Percentiles rank a stretch among this genome's conserved stretches.
These are phyloP conservation scores for Paralagenidium karlingii DNA, from an alignment of 352 stramenopile species.

Conservation along the genomic window DNA sequence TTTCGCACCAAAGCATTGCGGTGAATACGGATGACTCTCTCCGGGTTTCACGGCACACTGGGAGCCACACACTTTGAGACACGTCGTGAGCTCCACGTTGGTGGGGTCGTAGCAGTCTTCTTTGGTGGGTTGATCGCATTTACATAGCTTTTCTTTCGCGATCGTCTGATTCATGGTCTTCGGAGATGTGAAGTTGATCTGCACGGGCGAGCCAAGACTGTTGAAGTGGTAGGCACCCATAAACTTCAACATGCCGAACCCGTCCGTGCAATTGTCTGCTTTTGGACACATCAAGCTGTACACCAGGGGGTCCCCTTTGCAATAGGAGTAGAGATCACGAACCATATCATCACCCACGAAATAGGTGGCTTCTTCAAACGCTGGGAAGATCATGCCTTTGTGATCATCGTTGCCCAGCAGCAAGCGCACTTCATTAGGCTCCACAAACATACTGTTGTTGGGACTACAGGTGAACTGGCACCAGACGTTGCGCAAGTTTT, in stretches of 20 bases:
- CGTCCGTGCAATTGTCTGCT: conserved; percentile 39
- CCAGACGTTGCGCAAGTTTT: conserved; percentile 67
- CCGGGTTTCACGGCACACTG: conserved; percentile 26
- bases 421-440: conserved; percentile 50
- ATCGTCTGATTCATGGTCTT: conserved; percentile 44
- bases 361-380: conserved; percentile 54
- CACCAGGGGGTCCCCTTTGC: conserved; percentile 34
- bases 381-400: conserved; percentile 38
- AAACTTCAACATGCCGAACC: conserved; percentile 29
- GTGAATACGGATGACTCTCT: conserved; percentile 20
- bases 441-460: conserved; percentile 65
- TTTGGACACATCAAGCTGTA: conserved; percentile 30
- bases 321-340: conserved; percentile 65
- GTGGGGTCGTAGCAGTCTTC: conserved; percentile 31
- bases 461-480: conserved; percentile 72
- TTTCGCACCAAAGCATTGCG: conserved; percentile 19
- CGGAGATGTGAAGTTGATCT: conserved; percentile 69
- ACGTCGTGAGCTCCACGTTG: conserved; percentile 28
- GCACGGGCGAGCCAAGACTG: conserved; percentile 39
- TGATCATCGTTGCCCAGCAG: conserved; percentile 34
- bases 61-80: conserved; percentile 42
- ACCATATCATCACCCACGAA: conserved; percentile 53
- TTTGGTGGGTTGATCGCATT: conserved; percentile 20
- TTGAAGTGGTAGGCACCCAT: conserved; percentile 61
- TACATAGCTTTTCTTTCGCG: conserved; percentile 14